Evolutionary conservation across 148 eudicot species (phyloP), one percentile per base, ranked within the genome.

Genomic region (Linanthus parryae): DNA sequence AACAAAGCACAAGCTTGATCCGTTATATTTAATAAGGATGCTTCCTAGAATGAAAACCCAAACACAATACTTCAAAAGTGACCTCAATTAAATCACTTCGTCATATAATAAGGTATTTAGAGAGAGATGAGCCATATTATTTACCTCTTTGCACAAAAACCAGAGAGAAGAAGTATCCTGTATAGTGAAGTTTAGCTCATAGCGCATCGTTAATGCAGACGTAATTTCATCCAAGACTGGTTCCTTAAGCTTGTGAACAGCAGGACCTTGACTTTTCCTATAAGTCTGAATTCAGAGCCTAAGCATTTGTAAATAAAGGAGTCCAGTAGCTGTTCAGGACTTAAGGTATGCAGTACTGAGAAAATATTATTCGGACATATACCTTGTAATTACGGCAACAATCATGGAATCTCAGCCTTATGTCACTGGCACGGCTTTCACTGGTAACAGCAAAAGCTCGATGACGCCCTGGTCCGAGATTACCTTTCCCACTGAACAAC

Each of bases 311-410:
- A 34, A 23, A 13, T 22, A 7, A 17, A 15, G 29, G 21, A 13
- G 48, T n/a, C 48, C 9, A n/a, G 2, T 24, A 10, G 29, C 8
- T 12, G 22, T 48, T 48, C 53, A 24, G 31, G 31, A 14, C 31
- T 23, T 25, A n/a, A n/a, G n/a, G 51, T 44, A 22, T 44, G 4
- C 21, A 44, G 28, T 23, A 11, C 17, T 24, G n/a, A 46, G 26
- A 46, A 20, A 51, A 8, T 51, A 33, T 51, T 10, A 27, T 51
- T 31, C 18, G 10, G 6, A 5, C 3, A 17, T 44, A 46, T 44
- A 84, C 99, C 99, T 94, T 88, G 64, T 94, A 94, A 66, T 72
- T 94, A 71, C 88, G 91, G 68, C 99, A 94, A 55, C 88, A 88
- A 57, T 94, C 96, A 60, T 79, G 85, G 63, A 94, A 94, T 70